These are phyloP conservation scores for Pseudocercospora macadamiae DNA, from an alignment of 2,329 filamentous ascomycete genomes.

Conservation along the genomic window DNA sequence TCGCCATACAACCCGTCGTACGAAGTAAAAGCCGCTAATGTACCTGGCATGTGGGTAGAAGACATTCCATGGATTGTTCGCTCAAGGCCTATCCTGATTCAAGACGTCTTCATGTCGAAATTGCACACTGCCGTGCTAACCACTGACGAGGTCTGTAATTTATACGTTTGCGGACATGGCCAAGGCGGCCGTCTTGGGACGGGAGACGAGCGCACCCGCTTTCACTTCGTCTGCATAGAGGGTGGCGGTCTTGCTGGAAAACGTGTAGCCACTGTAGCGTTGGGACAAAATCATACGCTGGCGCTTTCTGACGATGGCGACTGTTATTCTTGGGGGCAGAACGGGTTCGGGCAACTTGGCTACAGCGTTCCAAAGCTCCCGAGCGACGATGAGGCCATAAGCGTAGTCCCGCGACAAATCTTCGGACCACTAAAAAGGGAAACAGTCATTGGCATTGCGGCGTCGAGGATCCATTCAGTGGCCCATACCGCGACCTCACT, in stretches of 20 bases:
- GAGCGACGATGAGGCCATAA: constrained; percentile 82
- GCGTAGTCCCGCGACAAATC: constrained; percentile 79
- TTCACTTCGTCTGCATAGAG: constrained; percentile 81
- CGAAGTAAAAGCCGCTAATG: constrained; percentile 22
- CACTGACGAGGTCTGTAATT: constrained; percentile 81
- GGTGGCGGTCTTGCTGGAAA: constrained; percentile 72
- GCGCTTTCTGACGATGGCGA: constrained; percentile 85
- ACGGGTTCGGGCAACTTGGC: constrained; percentile 81
- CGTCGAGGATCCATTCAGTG: constrained; percentile 89
- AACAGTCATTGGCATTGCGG: constrained; percentile 76
- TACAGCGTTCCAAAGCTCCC: constrained; percentile 73
- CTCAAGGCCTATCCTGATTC: constrained; percentile 72
- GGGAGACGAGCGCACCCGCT: constrained; percentile 86
- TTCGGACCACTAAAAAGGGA: constrained; percentile 92
- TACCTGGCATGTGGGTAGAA: constrained; percentile 40
- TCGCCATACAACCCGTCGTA: constrained; percentile 40
- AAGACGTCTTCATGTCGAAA: constrained; percentile 82
- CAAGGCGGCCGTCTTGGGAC: constrained; percentile 86
- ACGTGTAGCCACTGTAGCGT: constrained; percentile 73
- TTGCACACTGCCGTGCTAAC: constrained; percentile 89
- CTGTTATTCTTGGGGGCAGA: constrained; percentile 92
- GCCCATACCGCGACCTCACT: constrained; percentile 79
- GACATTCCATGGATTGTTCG: constrained; percentile 74
- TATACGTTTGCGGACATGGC: constrained; percentile 91
- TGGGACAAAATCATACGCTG: constrained; percentile 90